Conservation (phyloP, 2,329 filamentous ascomycete species). For the Lecanosticta acicola region DNA sequence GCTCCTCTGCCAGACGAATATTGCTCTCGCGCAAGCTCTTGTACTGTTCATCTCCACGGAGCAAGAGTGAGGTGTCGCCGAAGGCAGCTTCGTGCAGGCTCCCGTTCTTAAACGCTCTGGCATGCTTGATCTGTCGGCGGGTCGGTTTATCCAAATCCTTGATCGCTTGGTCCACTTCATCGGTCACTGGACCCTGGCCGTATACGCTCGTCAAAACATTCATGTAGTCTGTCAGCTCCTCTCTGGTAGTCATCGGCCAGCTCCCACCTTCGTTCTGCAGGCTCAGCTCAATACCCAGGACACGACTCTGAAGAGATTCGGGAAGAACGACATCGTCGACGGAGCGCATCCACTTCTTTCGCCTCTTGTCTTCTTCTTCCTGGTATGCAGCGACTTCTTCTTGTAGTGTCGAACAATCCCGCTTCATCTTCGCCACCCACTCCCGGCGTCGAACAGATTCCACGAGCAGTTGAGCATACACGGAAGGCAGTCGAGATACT, state of each 20-base stretch:
- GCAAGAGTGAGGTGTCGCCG: constrained; percentile 76
- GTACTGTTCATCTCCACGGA: constrained; percentile 82
- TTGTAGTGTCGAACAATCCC: constrained; percentile 77
- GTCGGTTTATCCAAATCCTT: constrained; percentile 76
- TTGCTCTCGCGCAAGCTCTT: constrained; percentile 45
- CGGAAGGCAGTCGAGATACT: constrained; percentile 75
- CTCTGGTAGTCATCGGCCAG: constrained; percentile 72
- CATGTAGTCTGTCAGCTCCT: constrained; percentile 72
- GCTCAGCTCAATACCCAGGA: constrained; percentile 77
- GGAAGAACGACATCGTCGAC: constrained; percentile 68
- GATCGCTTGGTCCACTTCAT: constrained; percentile 69
- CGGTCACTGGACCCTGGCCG: constrained; percentile 59
- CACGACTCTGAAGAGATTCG: constrained; percentile 58
- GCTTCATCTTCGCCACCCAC: constrained; percentile 86
- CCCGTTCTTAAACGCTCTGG: constrained; percentile 93
- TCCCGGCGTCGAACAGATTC: constrained; percentile 82
- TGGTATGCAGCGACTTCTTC: constrained; percentile 91
- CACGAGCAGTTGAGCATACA: constrained; percentile 82
- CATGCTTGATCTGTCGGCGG: constrained; percentile 76
- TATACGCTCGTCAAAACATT: constrained; percentile 59
- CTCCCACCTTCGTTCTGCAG: constrained; percentile 70
- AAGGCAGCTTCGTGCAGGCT: constrained; percentile 88
- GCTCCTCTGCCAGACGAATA: constrained; percentile 53
- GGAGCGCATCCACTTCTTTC: constrained; percentile 84
- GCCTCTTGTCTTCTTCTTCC: constrained; percentile 83